Base-by-base conservation (phyloP, 2,329 filamentous ascomycete genomes). In the Trichoderma arundinaceum region DNA sequence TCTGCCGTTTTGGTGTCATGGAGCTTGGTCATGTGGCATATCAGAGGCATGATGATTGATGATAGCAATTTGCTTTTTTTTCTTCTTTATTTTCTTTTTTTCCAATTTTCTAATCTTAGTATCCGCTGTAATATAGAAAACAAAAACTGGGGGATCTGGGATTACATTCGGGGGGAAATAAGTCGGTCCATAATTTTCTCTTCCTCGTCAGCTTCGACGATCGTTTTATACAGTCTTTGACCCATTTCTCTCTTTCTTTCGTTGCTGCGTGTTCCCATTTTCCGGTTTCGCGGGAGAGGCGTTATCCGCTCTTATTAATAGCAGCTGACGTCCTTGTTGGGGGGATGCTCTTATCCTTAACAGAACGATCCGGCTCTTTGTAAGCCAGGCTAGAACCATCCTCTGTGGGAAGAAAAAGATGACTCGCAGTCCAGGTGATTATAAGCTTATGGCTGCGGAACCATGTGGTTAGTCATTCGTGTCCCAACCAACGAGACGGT, bases 41-140 rank as follows among this genome's bases (percentile, higher is more conserved):
- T 32, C 56, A 59, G 53, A 60, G 49, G 28, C 49, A 62, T 62
- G 49, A 62, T 62, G 59, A 62, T 62, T 62, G 28, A 62, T 62
- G 59, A 53, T 53, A 35, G 59, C 39, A 53, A 53, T 35, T 35
- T 44, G 59, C 38, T 33, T 15, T 43, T 62, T 54, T 43, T 19
- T 49, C 17, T 49, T 49, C 12, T 19, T 33, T 13, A 38, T 49
- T 9, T 39, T 49, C 39, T 15, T 22, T 17, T 33, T 19, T 17
- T 33, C 12, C 22, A 33, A 19, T 41, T 51, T 19, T 32, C 38
- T 51, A 52, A 52, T 15, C 17, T 53, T 53, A 46, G 28, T 54
- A 22, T 28, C 32, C 48, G 46, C 28, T 62, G 49, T 62, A 54
- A 62, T 62, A 62, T 62, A 62, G 59, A 53, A 53, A 53, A 13